phyloP scores from a whole-genome alignment of 805 yeast genomes.

The Cephaloascus fragrans region DNA sequence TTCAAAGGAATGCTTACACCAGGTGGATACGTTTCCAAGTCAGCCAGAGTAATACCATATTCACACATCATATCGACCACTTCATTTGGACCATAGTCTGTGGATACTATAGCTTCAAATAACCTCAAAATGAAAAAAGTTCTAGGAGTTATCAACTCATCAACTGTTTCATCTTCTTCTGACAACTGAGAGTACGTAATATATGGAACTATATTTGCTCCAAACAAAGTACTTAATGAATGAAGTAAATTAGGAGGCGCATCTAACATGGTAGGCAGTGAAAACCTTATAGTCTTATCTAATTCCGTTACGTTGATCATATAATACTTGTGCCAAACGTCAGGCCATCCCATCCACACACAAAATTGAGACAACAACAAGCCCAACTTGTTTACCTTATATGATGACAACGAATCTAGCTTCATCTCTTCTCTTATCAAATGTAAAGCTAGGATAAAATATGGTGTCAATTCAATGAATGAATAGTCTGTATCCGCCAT shows the following conservation, averaged over 20 bases:
- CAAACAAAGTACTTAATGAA: conserved; percentile 42
- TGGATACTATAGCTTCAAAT: conserved; percentile 53
- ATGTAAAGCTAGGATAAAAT: conserved; percentile 61
- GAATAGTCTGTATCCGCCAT: conserved; percentile 23
- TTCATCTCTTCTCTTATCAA: conserved; percentile 66
- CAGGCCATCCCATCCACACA: conserved; percentile 68
- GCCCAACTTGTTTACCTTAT: conserved; percentile 32
- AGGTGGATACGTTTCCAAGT: conserved; percentile 61
- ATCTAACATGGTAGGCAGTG: conserved; percentile 35
- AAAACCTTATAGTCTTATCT: conserved; percentile 29
- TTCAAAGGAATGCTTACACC: conserved; percentile 63
- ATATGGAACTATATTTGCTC: conserved; percentile 37
- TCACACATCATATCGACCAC: conserved; percentile 56
- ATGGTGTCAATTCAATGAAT: conserved; percentile 48
- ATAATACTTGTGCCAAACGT: conserved; percentile 53
- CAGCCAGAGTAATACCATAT: conserved; percentile 37
- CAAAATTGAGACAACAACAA: conserved; percentile 51
- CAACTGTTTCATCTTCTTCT: conserved; percentile 52
- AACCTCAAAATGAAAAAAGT: conserved; percentile 48
- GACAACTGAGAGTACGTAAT: conserved; percentile 58
- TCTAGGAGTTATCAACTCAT: conserved; percentile 55
- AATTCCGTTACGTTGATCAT: conserved; percentile 17
- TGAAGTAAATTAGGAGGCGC: conserved; percentile 53
- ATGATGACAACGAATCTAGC: conserved; percentile 38
- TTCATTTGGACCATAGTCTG: conserved; percentile 38